Conservation (phyloP, 352 stramenopile species). For the Phytophthora megakarya region DNA sequence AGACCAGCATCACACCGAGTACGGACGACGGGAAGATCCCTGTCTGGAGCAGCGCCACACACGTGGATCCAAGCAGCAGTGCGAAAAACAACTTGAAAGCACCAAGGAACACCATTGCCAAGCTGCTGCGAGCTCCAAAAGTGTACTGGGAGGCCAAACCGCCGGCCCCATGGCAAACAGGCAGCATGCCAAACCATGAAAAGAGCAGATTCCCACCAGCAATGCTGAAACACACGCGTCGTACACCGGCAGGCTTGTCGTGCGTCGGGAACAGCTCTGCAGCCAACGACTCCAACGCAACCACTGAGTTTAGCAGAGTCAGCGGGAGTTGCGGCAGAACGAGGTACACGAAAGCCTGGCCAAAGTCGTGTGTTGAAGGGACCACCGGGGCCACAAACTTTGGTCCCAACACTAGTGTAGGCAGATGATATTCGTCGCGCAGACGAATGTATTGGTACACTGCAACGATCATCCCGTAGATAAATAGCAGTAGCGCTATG, state of each 20-base stretch:
- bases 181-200: slow-evolving; percentile 90
- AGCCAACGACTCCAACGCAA: slow-evolving; percentile 90
- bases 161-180: slow-evolving; percentile 93
- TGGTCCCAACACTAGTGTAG: slow-evolving; percentile 52
- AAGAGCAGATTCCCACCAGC: slow-evolving; percentile 85
- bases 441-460: slow-evolving; percentile 63
- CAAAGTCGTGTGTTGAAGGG: slow-evolving; percentile 61
- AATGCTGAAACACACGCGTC: slow-evolving; percentile 74
- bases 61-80: slow-evolving; percentile 87
- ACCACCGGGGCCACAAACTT: slow-evolving; percentile 64
- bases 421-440: slow-evolving; percentile 55
- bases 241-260: slow-evolving; percentile 55
- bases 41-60: slow-evolving; percentile 56
- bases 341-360: slow-evolving; percentile 83
- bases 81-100: slow-evolving; percentile 89
- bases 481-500: slow-evolving; percentile 66
- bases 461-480: slow-evolving; percentile 72
- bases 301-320: slow-evolving; percentile 93
- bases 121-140: slow-evolving; percentile 90
- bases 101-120: slow-evolving; percentile 91
- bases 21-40: slow-evolving; percentile 65
- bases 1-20: slow-evolving; percentile 64
- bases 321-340: slow-evolving; percentile 92
- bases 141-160: slow-evolving; percentile 92
- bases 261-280: slow-evolving; percentile 89